Evolutionary conservation across 192 early-diverging fungal genomes (phyloP).

Genomic region (Coemansia furcata): DNA sequence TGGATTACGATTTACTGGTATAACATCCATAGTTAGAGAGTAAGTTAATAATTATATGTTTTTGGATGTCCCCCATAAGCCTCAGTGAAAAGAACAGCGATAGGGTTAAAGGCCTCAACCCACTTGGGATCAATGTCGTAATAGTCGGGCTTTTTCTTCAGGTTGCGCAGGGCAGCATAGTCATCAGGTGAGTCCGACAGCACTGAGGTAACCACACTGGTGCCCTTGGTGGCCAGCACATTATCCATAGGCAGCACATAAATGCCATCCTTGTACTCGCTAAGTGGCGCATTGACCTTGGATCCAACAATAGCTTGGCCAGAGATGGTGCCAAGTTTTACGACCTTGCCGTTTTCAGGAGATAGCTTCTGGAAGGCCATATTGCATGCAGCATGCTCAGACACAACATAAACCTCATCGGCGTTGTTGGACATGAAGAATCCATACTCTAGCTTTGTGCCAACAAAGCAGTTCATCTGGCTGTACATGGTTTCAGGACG

Average conservation of each 20-base stretch:
- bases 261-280: constrained; percentile 67
- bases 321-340: constrained; percentile 70
- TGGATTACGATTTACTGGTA: too few relatives aligned
- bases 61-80: constrained; percentile 82
- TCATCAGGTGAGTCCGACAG: constrained; percentile 99
- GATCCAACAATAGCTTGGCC: constrained; percentile 85
- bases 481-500: constrained; percentile 99
- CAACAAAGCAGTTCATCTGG: constrained; percentile 98
- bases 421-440: constrained; percentile 72
- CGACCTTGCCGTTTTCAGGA: constrained; percentile 61
- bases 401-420: constrained; percentile 82
- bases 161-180: constrained; percentile 84
- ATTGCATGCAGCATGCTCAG: constrained; percentile 92
- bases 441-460: constrained; percentile 88
- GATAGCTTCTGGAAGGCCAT: constrained; percentile 95
- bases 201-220: constrained; percentile 97
- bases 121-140: constrained; percentile 88
- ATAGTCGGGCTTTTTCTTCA: constrained; percentile 92
- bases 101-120: constrained; percentile 79
- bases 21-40: too few relatives aligned
- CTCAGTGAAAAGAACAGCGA: constrained; percentile 84
- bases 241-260: constrained; percentile 98
- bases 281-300: constrained; percentile 85
- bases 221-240: constrained; percentile 93
- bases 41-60: too few relatives aligned